Base-by-base conservation (phyloP, 768 basidiomycete genomes). In the Suillus alpinus region DNA sequence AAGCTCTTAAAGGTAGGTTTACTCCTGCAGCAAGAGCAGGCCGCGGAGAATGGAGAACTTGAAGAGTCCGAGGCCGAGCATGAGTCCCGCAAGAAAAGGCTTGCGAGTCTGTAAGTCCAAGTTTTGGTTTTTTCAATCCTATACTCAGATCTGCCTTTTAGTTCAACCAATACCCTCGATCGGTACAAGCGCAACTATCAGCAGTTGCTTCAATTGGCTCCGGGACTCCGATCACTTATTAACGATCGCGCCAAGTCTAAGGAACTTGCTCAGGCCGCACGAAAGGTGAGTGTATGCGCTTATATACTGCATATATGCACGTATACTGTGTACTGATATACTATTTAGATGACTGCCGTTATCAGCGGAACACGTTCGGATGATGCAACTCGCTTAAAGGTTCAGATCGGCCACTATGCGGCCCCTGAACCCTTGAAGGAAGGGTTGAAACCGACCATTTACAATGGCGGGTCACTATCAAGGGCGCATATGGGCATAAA, bases 401-500 rank as follows among this genome's bases (percentile, higher is more conserved):
- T 32, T 0, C 16, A 44, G 10, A 36, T 59, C 1, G 10, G 31
- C 0, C n/a, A 10, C 31, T 63, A 63, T 36, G 56, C 40, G 2
- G 46, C 49, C 0, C 47, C 53, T 2, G 44, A 63, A 10, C 62
- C 59, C 1, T 6, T 14, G 1, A 12, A 7, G 4, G 26, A 52
- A 12, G 5, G 29, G 0, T 6, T 63, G 4, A 13, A 14, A 0
- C 62, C 55, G 0, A 52, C 62, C 0, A 59, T 63, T 12, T 29
- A 26, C 18, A 20, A 46, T n/a, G 53, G 51, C 2, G 20, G 44
- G 10, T 44, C 44, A 2, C 44, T 44, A 20, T 44, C 44, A 0
- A 44, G 20, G 44, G 20, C 14, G 26, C 51, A 32, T 13, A 34
- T 62, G 43, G 58, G 62, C n/a, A 20, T 62, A 1, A 62, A 62